Base-by-base conservation (phyloP, 1,284 basidiomycete species). In the Cystobasidiaceae sp. region DNA sequence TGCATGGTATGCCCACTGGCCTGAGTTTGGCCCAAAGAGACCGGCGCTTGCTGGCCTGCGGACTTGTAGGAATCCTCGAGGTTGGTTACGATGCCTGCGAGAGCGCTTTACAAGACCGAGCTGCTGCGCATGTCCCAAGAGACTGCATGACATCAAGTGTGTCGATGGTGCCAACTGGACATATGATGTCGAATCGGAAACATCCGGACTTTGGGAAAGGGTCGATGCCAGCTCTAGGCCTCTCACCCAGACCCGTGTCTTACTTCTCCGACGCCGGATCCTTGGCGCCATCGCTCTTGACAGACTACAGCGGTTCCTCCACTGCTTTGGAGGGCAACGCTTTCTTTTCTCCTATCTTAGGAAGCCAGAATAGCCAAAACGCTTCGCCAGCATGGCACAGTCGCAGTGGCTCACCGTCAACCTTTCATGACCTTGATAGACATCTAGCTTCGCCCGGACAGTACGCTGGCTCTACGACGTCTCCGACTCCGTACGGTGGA, bases 1-100 rank as follows among this genome's bases (percentile, higher is more conserved):
- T 93, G 58, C 79, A 82, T 23, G 86, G 86, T 0, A 73, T 90
- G 1, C 82, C 85, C 0, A 64, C 78, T 1, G 77, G 79, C 3
- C 79, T 81, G 28, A 76, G 79, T 34, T 78, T 93, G 4, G 85
- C 86, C 1, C 79, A 79, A 34, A 81, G 89, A 33, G 88, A 89
- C 66, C 82, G 91, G 21, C 80, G 85, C 41, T 79, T 93, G 3
- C 77, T 92, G 21, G 82, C 82, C 60, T 85, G 87, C 69, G 90
- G 89, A 5, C 74, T 79, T 3, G 76, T 89, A 9, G 71, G 75
- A 7, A 77, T 76, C 1, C 71, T 80, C 2, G 71, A 75, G 25
- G 59, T 76, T 32, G 69, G 61, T n/a, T n/a, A n/a, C 50, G 73
- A 74, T 68, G 72, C 69, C 43, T 76, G 73, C 39, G 66, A 67